Percentiles rank a stretch among this genome's conserved stretches.
These are phyloP conservation scores for Calonectria honghensis DNA, from an alignment of 2,329 filamentous ascomycete species.

Conservation along the genomic window DNA sequence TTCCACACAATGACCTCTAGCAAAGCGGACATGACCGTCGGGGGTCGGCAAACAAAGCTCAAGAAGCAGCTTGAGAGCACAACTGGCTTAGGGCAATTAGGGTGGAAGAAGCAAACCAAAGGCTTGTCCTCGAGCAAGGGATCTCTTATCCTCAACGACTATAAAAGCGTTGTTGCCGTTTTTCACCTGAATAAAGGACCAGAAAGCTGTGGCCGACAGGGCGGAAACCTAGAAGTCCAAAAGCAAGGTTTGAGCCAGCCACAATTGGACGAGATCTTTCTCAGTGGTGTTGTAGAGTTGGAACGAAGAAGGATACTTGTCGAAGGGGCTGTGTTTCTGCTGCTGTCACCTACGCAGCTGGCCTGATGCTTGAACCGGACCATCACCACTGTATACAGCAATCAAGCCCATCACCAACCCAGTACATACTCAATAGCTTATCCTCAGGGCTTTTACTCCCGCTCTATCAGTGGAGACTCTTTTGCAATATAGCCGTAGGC, in stretches of 20 bases:
- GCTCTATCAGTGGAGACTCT: neutral
- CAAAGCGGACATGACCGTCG: neutral
- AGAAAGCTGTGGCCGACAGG: neutral
- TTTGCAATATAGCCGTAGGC: neutral
- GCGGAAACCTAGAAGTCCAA: neutral
- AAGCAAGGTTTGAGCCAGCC: neutral
- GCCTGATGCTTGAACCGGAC: no score
- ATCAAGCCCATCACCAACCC: no score
- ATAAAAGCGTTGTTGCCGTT: neutral
- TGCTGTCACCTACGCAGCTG: neutral
- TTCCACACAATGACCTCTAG: neutral
- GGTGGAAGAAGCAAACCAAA: neutral
- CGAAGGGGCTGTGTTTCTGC: neutral
- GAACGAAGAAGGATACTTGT: neutral
- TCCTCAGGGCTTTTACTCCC: neutral
- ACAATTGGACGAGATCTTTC: neutral
- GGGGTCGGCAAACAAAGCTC: neutral
- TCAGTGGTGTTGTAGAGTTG: neutral
- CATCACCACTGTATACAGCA: no score
- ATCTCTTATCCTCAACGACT: neutral
- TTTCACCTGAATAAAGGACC: neutral
- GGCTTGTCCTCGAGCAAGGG: neutral
- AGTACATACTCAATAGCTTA: neutral
- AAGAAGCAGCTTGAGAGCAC: neutral
- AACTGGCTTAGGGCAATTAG: neutral